Evolutionary conservation across 106 monocot species (phyloP), one percentile per base, ranked within the genome.

Genomic region (Narthecium ossifragum): DNA sequence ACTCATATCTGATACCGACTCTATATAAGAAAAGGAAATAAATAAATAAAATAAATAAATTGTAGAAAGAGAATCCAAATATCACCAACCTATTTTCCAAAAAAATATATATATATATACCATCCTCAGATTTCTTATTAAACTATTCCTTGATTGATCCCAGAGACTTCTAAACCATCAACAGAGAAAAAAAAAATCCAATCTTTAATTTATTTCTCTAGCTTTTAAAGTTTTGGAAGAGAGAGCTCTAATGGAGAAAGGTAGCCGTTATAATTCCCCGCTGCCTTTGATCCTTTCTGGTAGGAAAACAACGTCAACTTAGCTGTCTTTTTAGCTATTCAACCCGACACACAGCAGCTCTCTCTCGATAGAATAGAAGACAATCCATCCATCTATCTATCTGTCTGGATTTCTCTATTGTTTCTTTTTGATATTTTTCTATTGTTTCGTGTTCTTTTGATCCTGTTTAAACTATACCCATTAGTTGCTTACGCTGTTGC

Each of bases 1-100:
- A 49, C 49, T 24, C 18, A 49, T 49, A 22, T 49, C 49, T 22
- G 21, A 49, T n/a, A 6, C 12, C 18, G n/a, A 47, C 17, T 8
- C 18, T 22, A 5, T 22, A 22, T 22, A 22, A 25, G 9, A 49
- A 49, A 22, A 47, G 18, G 13, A 20, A 47, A n/a, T 47, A 47
- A 47, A 47, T 47, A 47, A 39, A 39, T 39, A 39, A 39, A 39
- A 39, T 41, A 41, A 41, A 5, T 14, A 41, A 41, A 41, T 41
- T 37, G 11, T 17, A 43, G 18, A 43, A 4, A 43, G 10, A 43
- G 49, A 49, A 49, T 22, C 23, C 49, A 20, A 49, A 22, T 8
- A 24, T 49, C 23, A 49, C 49, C 18, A 24, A 23, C 49, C 23
- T 20, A 23, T 20, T 49, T n/a, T 24, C 23, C 43, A 43, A 43